Percentiles rank a stretch among this genome's conserved stretches.
Conservation (phyloP, 371 early-diverging fungal genomes). For the Mortierella sp. region DNA sequence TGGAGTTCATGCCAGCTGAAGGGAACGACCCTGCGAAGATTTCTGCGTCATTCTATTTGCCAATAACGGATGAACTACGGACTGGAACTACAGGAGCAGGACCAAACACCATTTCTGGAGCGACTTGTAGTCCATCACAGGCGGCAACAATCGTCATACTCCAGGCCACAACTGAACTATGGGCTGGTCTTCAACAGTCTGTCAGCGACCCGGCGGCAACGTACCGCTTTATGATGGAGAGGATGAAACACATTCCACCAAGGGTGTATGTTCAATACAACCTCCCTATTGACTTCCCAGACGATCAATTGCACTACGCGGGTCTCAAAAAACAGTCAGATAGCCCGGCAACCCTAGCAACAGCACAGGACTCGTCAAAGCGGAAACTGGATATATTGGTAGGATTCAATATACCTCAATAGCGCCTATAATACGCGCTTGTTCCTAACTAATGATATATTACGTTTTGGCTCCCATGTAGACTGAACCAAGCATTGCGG, state of each 20-base stretch:
- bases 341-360: slow-evolving; percentile 27
- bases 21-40: slow-evolving; percentile 29
- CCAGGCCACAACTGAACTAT: slow-evolving; percentile 32
- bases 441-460: not conserved
- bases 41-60: slow-evolving; percentile 45
- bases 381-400: slow-evolving; percentile 22
- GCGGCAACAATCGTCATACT: slow-evolving; percentile 51
- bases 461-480: not conserved
- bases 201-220: slow-evolving; percentile 38
- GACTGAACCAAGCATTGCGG: not conserved
- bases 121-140: slow-evolving; percentile 23
- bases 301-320: slow-evolving; percentile 32
- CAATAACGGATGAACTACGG: slow-evolving; percentile 23
- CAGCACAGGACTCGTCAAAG: slow-evolving; percentile 31
- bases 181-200: slow-evolving; percentile 34
- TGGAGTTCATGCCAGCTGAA: slow-evolving; percentile 34
- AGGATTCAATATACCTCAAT: not conserved
- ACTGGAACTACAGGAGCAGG: not conserved
- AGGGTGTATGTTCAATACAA: slow-evolving; percentile 43
- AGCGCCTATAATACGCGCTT: not conserved
- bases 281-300: slow-evolving; percentile 36
- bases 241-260: slow-evolving; percentile 44
- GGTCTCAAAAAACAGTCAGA: slow-evolving; percentile 37
- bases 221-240: slow-evolving; percentile 50
- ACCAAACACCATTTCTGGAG: not conserved